These are phyloP conservation scores for Cryptococcus sp. DNA, from an alignment of 1,284 basidiomycete genomes.

Conservation along the genomic window DNA sequence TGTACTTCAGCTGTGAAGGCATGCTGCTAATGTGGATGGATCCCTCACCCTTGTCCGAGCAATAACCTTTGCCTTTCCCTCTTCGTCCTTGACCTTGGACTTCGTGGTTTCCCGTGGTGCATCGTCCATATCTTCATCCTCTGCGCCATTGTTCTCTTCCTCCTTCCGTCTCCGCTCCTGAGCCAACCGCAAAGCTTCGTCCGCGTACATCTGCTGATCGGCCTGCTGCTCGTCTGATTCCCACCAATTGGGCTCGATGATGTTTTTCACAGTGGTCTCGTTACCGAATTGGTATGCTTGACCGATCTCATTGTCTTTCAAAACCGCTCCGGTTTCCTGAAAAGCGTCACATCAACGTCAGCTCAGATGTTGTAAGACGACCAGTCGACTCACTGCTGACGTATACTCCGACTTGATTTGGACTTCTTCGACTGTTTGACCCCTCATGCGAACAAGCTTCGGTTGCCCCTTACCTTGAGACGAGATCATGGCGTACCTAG, in stretches of 20 bases:
- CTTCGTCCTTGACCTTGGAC: constrained; percentile 6
- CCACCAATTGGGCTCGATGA: constrained; percentile 50
- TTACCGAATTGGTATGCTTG: constrained; percentile 50
- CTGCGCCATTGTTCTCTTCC: constrained; percentile 37
- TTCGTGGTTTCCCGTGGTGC: constrained; percentile 1
- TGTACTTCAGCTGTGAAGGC: constrained; percentile 9
- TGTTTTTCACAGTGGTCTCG: constrained; percentile 41
- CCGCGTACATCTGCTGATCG: constrained; percentile 30
- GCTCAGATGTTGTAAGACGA: neutral
- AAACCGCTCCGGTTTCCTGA: constrained; percentile 49
- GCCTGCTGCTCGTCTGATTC: constrained; percentile 29
- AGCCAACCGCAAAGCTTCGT: constrained; percentile 32
- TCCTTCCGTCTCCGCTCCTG: constrained; percentile 24
- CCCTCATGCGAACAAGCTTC: constrained; percentile 77
- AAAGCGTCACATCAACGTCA: neutral
- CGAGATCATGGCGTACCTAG: constrained; percentile 79
- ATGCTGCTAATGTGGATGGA: constrained; percentile 3
- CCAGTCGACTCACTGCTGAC: constrained; percentile 64
- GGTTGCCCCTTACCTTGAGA: constrained; percentile 79
- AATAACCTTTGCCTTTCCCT: constrained; percentile 29
- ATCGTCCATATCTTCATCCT: constrained; percentile 56
- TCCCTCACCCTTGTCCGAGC: constrained; percentile 52
- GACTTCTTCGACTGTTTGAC: constrained; percentile 73
- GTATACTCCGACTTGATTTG: constrained; percentile 69
- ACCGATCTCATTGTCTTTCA: constrained; percentile 44